These are phyloP conservation scores for Skeletonema marinoi DNA, from an alignment of 108 stramenopile species.

Conservation along the genomic window DNA sequence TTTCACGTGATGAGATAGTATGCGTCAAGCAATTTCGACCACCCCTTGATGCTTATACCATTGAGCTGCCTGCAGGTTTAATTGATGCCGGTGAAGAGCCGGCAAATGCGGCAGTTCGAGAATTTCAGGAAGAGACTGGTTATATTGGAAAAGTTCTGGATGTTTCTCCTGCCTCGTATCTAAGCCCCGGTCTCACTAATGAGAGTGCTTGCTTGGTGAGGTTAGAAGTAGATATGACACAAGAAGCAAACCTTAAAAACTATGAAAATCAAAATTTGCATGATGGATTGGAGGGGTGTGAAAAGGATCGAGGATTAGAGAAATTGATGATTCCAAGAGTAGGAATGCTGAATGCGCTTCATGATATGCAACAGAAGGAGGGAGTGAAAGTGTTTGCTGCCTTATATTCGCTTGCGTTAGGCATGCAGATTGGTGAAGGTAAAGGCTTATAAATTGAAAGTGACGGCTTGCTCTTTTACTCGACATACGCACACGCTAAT, in stretches of 20 bases:
- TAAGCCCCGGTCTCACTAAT: conserved; percentile 71
- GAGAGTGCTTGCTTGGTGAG: conserved; percentile 63
- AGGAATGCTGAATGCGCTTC: conserved; percentile 30
- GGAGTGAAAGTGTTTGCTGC: conserved; percentile 45
- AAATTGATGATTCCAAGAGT: conserved; percentile 37
- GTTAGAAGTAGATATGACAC: conserved; percentile 63
- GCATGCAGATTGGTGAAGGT: conserved; percentile 28
- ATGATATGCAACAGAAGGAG: conserved; percentile 33
- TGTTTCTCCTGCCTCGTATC: conserved; percentile 45
- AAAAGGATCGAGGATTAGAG: conserved; percentile 43
- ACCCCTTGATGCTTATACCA: conserved; percentile 54
- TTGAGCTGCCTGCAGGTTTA: conserved; percentile 84
- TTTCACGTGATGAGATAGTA: conserved; percentile 16
- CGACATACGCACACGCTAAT: not conserved
- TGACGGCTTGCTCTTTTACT: not conserved
- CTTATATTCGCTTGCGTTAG: conserved; percentile 46
- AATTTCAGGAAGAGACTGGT: conserved; percentile 77
- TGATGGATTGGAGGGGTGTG: conserved; percentile 31
- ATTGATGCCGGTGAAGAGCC: conserved; percentile 68
- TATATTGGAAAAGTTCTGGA: conserved; percentile 53
- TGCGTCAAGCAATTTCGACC: conserved; percentile 76
- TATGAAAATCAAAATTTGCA: conserved; percentile 1
- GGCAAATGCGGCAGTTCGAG: conserved; percentile 51
- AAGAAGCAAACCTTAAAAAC: not conserved
- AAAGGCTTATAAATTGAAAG: not conserved